A percentile compares a stretch with the other conserved stretches of the same genome.
phyloP scores from a whole-genome alignment of 2,329 filamentous ascomycete species.

The Sporothrix dimorphospora region DNA sequence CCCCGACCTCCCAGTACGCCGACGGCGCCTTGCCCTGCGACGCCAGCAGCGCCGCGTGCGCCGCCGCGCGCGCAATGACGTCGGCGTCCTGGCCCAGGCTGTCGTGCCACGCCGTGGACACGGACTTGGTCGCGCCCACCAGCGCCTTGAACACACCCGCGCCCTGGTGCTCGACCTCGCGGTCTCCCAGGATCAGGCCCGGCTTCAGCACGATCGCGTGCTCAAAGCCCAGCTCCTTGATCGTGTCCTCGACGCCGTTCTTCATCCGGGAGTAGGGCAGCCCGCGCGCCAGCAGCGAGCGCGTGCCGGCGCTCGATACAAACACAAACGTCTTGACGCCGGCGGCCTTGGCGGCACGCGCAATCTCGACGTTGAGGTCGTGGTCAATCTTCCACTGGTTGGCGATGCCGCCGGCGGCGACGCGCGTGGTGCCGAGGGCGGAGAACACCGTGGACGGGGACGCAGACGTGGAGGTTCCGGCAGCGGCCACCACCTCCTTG shows the following conservation, averaged over 20 bases:
- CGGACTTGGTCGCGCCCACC: slow-evolving; percentile 57
- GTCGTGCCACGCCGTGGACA: slow-evolving; percentile 63
- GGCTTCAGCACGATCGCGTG: slow-evolving; percentile 75
- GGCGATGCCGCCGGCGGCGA: slow-evolving; percentile 71
- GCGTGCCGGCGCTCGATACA: slow-evolving; percentile 62
- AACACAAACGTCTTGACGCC: slow-evolving; percentile 78
- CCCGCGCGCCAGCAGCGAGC: slow-evolving; percentile 46
- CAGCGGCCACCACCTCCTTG: slow-evolving; percentile 45
- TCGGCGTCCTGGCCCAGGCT: slow-evolving; percentile 72
- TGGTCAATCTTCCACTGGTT: slow-evolving; percentile 88
- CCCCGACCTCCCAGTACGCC: slow-evolving; percentile 64
- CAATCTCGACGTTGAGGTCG: slow-evolving; percentile 80
- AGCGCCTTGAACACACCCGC: slow-evolving; percentile 62
- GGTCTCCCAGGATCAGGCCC: slow-evolving; percentile 72
- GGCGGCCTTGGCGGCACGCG: slow-evolving; percentile 70
- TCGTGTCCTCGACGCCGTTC: slow-evolving; percentile 78
- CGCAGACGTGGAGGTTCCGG: slow-evolving; percentile 52
- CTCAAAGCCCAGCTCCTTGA: slow-evolving; percentile 74
- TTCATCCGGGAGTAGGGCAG: slow-evolving; percentile 73
- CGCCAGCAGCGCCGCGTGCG: slow-evolving; percentile 61
- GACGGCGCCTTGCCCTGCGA: slow-evolving; percentile 61
- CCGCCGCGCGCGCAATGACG: slow-evolving; percentile 70
- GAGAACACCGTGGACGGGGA: slow-evolving; percentile 71
- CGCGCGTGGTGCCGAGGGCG: slow-evolving; percentile 78
- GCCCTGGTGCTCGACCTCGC: slow-evolving; percentile 62